phyloP scores from a whole-genome alignment of 1,284 basidiomycete species.

The Stereum hirsutum region DNA sequence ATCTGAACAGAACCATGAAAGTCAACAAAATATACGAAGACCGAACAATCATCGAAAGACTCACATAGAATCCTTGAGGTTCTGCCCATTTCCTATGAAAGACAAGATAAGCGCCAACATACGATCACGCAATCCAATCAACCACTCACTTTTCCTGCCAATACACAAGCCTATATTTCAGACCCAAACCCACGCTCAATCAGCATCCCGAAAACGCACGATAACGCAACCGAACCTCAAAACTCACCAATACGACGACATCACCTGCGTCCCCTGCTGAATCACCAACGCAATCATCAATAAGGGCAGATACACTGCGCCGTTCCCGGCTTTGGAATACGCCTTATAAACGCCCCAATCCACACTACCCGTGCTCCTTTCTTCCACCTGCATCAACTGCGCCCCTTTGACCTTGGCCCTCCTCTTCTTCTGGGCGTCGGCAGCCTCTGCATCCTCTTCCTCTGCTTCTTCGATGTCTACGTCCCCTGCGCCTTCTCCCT shows the following conservation, averaged over 20 bases:
- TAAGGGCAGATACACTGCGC: conserved; percentile 15
- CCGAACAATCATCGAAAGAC: conserved; percentile 15
- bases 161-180: conserved; percentile 61
- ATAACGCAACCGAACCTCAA: too few species aligned
- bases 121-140: not conserved
- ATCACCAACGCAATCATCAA: conserved; percentile 47
- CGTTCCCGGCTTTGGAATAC: conserved; percentile 48
- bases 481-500: conserved; percentile 14
- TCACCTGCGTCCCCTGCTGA: conserved; percentile 49
- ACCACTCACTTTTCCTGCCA: conserved; percentile 49
- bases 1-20: conserved; percentile 31
- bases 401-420: conserved; percentile 29
- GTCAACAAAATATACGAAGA: conserved; percentile 1
- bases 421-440: conserved; percentile 24
- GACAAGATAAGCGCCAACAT: not conserved
- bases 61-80: conserved; percentile 51
- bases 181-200: not conserved
- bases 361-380: conserved; percentile 54
- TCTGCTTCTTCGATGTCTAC: conserved; percentile 13
- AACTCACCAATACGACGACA: conserved; percentile 61
- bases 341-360: conserved; percentile 38
- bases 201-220: too few species aligned
- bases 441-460: conserved; percentile 20
- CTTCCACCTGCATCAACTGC: conserved; percentile 57
- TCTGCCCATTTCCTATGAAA: conserved; percentile 35